These are phyloP conservation scores for Colletotrichum acutatum DNA, from an alignment of 2,329 filamentous ascomycete genomes.

Conservation along the genomic window DNA sequence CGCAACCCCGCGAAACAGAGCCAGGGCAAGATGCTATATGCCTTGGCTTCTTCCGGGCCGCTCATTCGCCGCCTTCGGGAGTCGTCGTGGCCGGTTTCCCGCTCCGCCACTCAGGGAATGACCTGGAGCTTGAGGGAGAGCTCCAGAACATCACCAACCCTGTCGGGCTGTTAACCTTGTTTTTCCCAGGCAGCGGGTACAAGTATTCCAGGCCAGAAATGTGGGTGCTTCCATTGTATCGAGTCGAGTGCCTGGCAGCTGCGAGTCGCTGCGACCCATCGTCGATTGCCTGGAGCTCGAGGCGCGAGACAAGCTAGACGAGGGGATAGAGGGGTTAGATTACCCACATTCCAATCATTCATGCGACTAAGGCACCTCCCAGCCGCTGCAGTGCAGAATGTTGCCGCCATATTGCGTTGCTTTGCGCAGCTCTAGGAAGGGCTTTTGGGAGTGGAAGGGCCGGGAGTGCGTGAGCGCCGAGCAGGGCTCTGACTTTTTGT, in stretches of 20 bases:
- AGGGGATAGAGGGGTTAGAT: conserved; percentile 23
- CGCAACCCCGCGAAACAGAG: conserved; percentile 25
- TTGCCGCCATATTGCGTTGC: conserved; percentile 31
- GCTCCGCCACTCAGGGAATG: conserved; percentile 23
- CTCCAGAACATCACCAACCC: conserved; percentile 3
- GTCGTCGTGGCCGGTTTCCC: conserved; percentile 10
- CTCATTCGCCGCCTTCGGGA: conserved; percentile 17
- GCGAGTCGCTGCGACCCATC: conserved; percentile 28
- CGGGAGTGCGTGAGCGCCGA: conserved; percentile 9
- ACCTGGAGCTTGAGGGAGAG: neutral
- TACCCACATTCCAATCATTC: conserved; percentile 34
- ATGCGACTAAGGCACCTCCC: conserved; percentile 31
- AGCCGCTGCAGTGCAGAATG: conserved; percentile 31
- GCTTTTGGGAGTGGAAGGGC: neutral
- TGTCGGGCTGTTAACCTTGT: conserved; percentile 10
- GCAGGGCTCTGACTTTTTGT: neutral
- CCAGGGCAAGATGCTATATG: conserved; percentile 25
- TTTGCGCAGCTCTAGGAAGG: conserved; percentile 6
- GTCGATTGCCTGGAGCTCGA: conserved; percentile 18
- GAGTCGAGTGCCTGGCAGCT: conserved; percentile 16
- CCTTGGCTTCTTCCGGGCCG: conserved; percentile 14
- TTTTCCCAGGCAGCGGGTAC: conserved; percentile 1
- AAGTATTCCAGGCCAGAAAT: neutral
- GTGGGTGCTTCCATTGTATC: conserved; percentile 1
- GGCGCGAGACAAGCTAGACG: conserved; percentile 20